Evolutionary conservation across 352 stramenopile genomes (phyloP).

Genomic region (Phytopythium sindhum): DNA sequence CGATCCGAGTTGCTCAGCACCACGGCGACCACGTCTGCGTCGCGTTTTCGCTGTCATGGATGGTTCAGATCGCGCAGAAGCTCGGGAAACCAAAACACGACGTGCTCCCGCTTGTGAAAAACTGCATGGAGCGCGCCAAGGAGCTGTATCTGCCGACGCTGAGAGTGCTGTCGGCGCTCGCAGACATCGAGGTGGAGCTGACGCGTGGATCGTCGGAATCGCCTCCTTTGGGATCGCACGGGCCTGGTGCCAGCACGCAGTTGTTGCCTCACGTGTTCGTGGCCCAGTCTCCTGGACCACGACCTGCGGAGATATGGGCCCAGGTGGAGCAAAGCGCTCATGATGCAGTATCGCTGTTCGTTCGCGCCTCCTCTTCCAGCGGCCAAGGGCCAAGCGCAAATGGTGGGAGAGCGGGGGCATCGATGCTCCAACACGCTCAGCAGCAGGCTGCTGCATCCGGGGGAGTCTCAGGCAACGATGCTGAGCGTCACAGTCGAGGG

Average conservation of each 20-base stretch:
- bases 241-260: conserved; percentile 2
- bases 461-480: background rate
- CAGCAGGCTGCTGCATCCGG: background rate
- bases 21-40: conserved; percentile 91
- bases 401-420: background rate
- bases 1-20: conserved; percentile 91
- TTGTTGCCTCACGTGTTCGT: conserved; percentile 33
- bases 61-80: conserved; percentile 64
- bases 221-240: no score
- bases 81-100: conserved; percentile 52
- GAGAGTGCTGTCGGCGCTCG: conserved; percentile 41
- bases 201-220: conserved; percentile 17
- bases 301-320: conserved; percentile 43
- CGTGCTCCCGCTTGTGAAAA: conserved; percentile 44
- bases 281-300: conserved; percentile 24
- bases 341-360: background rate
- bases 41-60: conserved; percentile 89
- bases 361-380: background rate
- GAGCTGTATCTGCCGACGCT: conserved; percentile 54
- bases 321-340: conserved; percentile 22
- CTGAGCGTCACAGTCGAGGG: conserved; percentile 16
- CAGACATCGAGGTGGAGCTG: conserved; percentile 48
- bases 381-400: conserved; percentile 4
- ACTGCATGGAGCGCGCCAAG: conserved; percentile 55
- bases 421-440: conserved; percentile 1